Conservation (phyloP, 2,329 filamentous ascomycete species). For the Monosporascus ibericus region DNA sequence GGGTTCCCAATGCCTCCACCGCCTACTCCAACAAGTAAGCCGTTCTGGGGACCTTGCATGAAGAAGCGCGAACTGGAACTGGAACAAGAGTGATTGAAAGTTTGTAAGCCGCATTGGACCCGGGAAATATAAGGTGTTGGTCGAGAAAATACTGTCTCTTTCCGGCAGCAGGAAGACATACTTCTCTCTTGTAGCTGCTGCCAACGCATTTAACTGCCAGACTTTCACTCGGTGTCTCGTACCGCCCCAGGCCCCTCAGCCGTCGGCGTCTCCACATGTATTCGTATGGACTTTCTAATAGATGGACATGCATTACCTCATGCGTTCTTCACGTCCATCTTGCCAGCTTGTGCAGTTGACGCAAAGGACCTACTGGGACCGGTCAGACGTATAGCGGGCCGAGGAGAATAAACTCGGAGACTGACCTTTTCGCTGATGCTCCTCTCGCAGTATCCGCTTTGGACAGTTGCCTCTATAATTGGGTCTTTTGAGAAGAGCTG, state of each 20-base stretch:
- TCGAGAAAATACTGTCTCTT: not conserved
- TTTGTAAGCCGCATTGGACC: not conserved
- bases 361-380: too few species aligned
- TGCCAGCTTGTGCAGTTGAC: slow-evolving; percentile 53
- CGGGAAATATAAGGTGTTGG: not conserved
- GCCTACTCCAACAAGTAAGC: slow-evolving; percentile 7
- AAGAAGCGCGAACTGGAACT: slow-evolving; percentile 12
- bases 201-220: not conserved
- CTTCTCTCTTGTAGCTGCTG: not conserved
- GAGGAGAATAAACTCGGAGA: not conserved
- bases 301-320: slow-evolving; percentile 9
- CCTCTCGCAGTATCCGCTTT: slow-evolving; percentile 59
- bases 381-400: not conserved
- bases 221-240: not conserved
- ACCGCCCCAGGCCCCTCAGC: not conserved
- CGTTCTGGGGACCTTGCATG: slow-evolving; percentile 17
- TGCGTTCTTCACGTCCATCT: slow-evolving; percentile 46
- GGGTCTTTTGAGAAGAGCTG: slow-evolving; percentile 55
- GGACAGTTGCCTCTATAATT: slow-evolving; percentile 64
- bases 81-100: not conserved
- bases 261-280: not conserved
- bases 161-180: not conserved
- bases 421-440: slow-evolving; percentile 20
- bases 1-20: slow-evolving; percentile 7
- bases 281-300: not conserved